Evolutionary conservation across 345 rosid species (phyloP).

Genomic region (Rhodomyrtus tomentosa): DNA sequence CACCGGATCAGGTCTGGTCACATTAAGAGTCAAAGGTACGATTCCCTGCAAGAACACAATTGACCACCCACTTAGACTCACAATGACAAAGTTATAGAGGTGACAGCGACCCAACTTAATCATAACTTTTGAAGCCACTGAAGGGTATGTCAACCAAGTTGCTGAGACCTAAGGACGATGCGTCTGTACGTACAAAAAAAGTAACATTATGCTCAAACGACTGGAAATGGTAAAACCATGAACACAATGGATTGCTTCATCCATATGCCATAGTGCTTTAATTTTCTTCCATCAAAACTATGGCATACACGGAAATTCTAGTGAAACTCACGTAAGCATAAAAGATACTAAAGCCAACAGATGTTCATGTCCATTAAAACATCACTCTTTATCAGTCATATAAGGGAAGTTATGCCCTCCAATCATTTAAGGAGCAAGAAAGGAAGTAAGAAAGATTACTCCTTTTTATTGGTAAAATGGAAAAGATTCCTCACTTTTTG

Average conservation of each 20-base stretch:
- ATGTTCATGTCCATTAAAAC: not conserved
- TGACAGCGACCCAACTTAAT: not conserved
- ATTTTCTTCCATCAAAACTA: not conserved
- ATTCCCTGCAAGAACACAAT: constrained; percentile 46
- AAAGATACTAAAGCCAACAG: not conserved
- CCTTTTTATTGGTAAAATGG: not conserved
- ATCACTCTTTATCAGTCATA: not conserved
- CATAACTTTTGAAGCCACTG: fast-evolving
- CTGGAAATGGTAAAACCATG: not conserved
- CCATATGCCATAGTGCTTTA: not conserved
- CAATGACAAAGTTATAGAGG: not conserved
- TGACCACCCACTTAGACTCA: not conserved
- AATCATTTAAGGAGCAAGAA: not conserved
- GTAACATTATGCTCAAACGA: not conserved
- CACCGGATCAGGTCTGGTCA: constrained; percentile 65
- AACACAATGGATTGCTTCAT: not conserved
- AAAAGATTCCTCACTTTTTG: constrained; percentile 34
- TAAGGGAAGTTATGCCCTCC: not conserved
- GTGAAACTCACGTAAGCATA: not conserved
- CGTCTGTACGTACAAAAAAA: not conserved
- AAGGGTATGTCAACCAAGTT: not conserved
- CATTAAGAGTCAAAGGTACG: constrained; percentile 78
- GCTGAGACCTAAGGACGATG: not conserved
- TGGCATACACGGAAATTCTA: not conserved
- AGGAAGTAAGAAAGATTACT: not conserved